Percentiles rank a stretch among this genome's conserved stretches.
phyloP scores from a whole-genome alignment of 2,329 filamentous ascomycete species.

The Aspergillus aculeatus region DNA sequence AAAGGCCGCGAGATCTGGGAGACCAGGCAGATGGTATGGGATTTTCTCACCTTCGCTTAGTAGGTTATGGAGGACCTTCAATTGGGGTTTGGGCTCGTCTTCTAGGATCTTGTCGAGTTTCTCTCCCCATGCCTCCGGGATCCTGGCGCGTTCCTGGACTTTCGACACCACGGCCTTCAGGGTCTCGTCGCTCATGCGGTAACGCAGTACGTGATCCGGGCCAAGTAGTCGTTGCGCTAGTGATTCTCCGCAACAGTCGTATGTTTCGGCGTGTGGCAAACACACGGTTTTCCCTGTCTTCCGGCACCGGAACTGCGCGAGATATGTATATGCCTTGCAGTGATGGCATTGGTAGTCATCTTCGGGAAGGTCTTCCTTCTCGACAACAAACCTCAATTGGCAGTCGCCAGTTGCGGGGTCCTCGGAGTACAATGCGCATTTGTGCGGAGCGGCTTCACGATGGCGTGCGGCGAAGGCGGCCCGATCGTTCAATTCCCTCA shows the following conservation, averaged over 20 bases:
- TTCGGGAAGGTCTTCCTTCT: conserved; percentile 76
- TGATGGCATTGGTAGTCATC: conserved; percentile 89
- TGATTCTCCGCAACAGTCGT: conserved; percentile 73
- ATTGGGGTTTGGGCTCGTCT: conserved; percentile 76
- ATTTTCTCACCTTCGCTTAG: conserved; percentile 95
- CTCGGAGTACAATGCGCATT: conserved; percentile 53
- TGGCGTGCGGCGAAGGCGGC: conserved; percentile 68
- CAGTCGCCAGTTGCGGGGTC: conserved; percentile 52
- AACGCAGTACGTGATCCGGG: conserved; percentile 70
- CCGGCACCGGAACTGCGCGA: conserved; percentile 85
- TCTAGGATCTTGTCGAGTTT: conserved; percentile 84
- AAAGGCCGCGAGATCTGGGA: conserved; percentile 79
- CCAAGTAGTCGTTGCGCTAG: conserved; percentile 68
- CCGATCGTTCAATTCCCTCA: conserved; percentile 69
- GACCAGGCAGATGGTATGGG: conserved; percentile 79
- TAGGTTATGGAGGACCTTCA: conserved; percentile 80
- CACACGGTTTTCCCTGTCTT: conserved; percentile 80
- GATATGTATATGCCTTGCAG: conserved; percentile 89
- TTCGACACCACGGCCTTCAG: conserved; percentile 68
- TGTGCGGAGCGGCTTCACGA: conserved; percentile 54
- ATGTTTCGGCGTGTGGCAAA: conserved; percentile 73
- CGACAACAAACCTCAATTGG: conserved; percentile 61
- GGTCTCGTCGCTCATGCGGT: conserved; percentile 71
- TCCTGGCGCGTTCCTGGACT: conserved; percentile 78
- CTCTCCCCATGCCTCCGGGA: conserved; percentile 85